Conservation (phyloP, 2,329 filamentous ascomycete genomes). For the Colletotrichum plurivorum region DNA sequence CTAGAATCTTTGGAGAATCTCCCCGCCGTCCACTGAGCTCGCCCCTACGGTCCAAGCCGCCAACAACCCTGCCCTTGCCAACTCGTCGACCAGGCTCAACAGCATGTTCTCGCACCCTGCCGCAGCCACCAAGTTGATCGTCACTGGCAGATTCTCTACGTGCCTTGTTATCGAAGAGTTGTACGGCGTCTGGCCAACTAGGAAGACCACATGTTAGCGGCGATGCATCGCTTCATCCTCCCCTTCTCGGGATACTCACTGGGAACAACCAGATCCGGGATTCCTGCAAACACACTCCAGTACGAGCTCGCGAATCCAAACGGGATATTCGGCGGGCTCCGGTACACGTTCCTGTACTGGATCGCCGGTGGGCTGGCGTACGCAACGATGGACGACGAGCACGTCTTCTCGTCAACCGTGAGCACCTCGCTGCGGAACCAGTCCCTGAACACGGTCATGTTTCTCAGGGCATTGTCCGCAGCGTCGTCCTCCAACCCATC, state of each 20-base stretch:
- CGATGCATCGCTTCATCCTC: too few species aligned
- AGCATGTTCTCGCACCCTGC: constrained; percentile 73
- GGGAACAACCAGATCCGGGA: constrained; percentile 57
- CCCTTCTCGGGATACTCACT: background rate
- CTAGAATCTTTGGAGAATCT: background rate
- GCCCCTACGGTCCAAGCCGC: constrained; percentile 54
- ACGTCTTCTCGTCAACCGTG: constrained; percentile 43
- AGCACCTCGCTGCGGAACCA: constrained; percentile 63
- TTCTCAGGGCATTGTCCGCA: constrained; percentile 57
- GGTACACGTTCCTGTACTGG: background rate
- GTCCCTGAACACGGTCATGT: constrained; percentile 64
- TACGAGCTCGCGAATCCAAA: constrained; percentile 52
- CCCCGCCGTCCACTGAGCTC: background rate
- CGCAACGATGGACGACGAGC: constrained; percentile 32
- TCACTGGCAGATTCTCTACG: constrained; percentile 67
- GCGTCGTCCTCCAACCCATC: background rate
- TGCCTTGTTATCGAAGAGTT: constrained; percentile 58
- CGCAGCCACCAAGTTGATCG: constrained; percentile 69
- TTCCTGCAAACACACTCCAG: constrained; percentile 48
- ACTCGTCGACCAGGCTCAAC: constrained; percentile 65
- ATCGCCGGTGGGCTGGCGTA: background rate
- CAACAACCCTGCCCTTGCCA: constrained; percentile 64
- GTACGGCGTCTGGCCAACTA: constrained; percentile 53
- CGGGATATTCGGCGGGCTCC: constrained; percentile 47
- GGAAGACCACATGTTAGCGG: background rate